These are phyloP conservation scores for Pseudognaphalium luteoalbum DNA, from an alignment of 129 eudicot species.

Conservation along the genomic window DNA sequence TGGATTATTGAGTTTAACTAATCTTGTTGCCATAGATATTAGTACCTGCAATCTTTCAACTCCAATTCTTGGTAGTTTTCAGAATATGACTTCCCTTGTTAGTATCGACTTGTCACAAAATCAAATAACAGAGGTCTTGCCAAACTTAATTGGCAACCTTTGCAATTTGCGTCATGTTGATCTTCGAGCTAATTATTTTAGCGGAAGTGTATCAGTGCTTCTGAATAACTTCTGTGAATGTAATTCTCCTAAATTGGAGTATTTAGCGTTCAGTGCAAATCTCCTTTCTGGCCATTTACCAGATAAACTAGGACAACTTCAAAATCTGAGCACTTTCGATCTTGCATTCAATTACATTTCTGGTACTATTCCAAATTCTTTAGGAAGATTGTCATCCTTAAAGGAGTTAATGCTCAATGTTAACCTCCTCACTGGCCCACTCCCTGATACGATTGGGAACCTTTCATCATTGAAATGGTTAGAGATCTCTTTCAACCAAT, in stretches of 20 bases:
- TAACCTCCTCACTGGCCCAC: slow-evolving; percentile 25
- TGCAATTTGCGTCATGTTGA: slow-evolving; percentile 25
- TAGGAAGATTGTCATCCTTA: slow-evolving; percentile 34
- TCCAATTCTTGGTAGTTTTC: slow-evolving; percentile 24
- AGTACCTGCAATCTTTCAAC: slow-evolving; percentile 20
- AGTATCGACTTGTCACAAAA: slow-evolving; percentile 28
- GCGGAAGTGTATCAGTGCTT: slow-evolving; percentile 25
- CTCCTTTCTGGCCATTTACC: slow-evolving; percentile 25
- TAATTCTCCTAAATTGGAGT: slow-evolving; percentile 25
- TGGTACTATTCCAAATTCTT: slow-evolving; percentile 27
- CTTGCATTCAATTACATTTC: slow-evolving; percentile 21
- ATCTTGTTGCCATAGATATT: slow-evolving; percentile 29
- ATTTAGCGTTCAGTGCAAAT: slow-evolving; percentile 14
- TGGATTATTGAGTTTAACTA: slow-evolving; percentile 19
- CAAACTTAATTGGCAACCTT: slow-evolving; percentile 26
- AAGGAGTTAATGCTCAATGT: not conserved
- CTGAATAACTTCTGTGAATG: slow-evolving; percentile 31
- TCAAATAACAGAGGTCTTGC: slow-evolving; percentile 16
- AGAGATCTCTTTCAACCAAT: slow-evolving; percentile 22
- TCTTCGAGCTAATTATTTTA: slow-evolving; percentile 17
- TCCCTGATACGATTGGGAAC: slow-evolving; percentile 39
- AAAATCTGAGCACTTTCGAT: slow-evolving; percentile 18
- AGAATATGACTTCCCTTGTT: slow-evolving; percentile 33
- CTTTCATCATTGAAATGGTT: slow-evolving; percentile 26
- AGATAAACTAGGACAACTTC: slow-evolving; percentile 24